These are phyloP conservation scores for Mycena pura DNA, from an alignment of 768 basidiomycete species.

Conservation along the genomic window DNA sequence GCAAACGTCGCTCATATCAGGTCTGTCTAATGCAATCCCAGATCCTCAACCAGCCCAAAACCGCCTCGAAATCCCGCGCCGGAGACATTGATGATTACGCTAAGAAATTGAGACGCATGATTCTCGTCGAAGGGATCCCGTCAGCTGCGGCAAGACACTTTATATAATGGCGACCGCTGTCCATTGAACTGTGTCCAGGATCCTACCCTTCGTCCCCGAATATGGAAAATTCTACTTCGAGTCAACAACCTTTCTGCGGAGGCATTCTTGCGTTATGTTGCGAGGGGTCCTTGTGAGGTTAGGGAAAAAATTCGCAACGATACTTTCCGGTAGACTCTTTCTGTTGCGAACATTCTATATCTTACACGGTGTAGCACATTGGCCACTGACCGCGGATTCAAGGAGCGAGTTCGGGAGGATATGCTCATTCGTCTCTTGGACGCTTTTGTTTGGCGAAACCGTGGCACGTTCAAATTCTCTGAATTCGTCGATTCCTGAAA, in stretches of 20 bases:
- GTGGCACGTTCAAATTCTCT: constrained; percentile 55
- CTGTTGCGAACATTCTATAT: background rate
- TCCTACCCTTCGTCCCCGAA: constrained; percentile 81
- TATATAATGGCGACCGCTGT: background rate
- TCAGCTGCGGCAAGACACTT: constrained; percentile 59
- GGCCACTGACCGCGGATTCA: constrained; percentile 97
- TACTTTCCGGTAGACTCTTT: constrained; percentile 77
- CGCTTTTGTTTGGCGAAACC: constrained; percentile 96
- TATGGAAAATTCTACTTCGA: constrained; percentile 94
- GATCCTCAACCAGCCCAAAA: constrained; percentile 74
- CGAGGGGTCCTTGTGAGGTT: constrained; percentile 85
- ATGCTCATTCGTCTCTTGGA: constrained; percentile 97
- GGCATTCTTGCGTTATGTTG: constrained; percentile 78
- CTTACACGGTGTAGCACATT: constrained; percentile 65
- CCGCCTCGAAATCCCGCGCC: constrained; percentile 66
- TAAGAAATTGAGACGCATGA: constrained; percentile 86
- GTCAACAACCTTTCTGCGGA: constrained; percentile 82
- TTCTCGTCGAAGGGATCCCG: constrained; percentile 91
- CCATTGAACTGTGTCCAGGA: constrained; percentile 54
- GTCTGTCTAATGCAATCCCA: background rate
- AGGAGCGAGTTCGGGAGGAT: constrained; percentile 94
- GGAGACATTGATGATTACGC: constrained; percentile 75
- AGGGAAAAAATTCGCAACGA: constrained; percentile 95
- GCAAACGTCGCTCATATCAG: background rate
- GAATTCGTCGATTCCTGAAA: background rate